Evolutionary conservation across 208 protist genomes (phyloP).

Genomic region (Acanthamoeba castellanii): DNA sequence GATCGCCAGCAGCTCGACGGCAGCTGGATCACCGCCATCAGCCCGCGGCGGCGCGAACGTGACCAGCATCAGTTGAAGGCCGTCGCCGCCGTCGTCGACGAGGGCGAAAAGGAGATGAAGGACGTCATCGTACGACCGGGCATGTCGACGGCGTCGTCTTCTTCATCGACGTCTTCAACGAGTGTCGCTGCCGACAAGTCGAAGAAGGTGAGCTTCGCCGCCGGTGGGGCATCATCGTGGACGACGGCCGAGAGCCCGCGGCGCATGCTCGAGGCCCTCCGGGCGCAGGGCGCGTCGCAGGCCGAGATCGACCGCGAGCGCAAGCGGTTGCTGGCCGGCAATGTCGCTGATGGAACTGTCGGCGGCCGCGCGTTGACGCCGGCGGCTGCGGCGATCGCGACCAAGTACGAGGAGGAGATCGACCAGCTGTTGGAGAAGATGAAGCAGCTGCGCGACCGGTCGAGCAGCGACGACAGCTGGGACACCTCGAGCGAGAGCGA

Average conservation of each 20-base stretch:
- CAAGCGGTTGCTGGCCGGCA: neutral
- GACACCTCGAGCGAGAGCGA: neutral
- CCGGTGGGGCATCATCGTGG: neutral
- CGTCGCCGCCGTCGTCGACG: neutral
- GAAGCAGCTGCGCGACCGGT: neutral
- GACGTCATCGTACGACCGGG: neutral
- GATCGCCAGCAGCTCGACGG: neutral
- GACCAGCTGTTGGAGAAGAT: constrained; percentile 5
- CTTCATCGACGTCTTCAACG: neutral
- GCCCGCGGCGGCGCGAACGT: neutral
- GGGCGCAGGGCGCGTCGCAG: neutral
- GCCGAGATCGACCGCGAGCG: neutral
- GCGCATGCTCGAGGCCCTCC: neutral
- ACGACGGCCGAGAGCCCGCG: neutral
- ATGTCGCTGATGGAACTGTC: neutral
- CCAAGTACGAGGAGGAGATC: neutral
- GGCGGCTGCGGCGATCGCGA: neutral
- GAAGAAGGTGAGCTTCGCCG: constrained; percentile 24
- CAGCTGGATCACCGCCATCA: neutral
- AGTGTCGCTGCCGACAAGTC: neutral
- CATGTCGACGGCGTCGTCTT: neutral
- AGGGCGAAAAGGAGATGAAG: neutral
- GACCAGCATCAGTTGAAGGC: neutral
- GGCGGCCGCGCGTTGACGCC: too few relatives aligned
- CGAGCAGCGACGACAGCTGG: constrained; percentile 13